These are phyloP conservation scores for Fusarium ambrosium DNA, from an alignment of 2,329 filamentous ascomycete genomes.

Conservation along the genomic window DNA sequence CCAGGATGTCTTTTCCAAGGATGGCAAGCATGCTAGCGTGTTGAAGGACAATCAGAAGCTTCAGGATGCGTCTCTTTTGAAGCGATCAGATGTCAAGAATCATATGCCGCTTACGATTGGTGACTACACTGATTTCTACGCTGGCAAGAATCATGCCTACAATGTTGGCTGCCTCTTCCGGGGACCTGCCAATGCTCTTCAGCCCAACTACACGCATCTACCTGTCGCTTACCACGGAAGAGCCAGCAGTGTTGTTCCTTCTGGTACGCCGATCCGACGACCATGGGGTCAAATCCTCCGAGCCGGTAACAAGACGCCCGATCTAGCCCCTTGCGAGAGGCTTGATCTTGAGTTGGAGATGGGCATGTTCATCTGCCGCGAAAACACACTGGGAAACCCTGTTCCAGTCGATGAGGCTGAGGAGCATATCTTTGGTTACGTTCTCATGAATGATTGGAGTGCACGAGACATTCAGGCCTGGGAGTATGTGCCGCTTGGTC, in stretches of 20 bases:
- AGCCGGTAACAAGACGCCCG: slow-evolving; percentile 59
- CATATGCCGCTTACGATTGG: slow-evolving; percentile 83
- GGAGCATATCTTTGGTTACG: slow-evolving; percentile 78
- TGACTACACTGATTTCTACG: slow-evolving; percentile 90
- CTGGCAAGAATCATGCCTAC: slow-evolving; percentile 82
- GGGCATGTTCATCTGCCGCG: slow-evolving; percentile 78
- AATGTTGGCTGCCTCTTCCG: slow-evolving; percentile 79
- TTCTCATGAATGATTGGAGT: slow-evolving; percentile 75
- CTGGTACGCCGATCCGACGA: slow-evolving; percentile 78
- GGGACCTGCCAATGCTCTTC: slow-evolving; percentile 78
- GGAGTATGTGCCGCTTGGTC: slow-evolving; percentile 73
- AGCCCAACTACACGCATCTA: slow-evolving; percentile 85
- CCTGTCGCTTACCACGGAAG: slow-evolving; percentile 87
- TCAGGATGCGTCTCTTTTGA: slow-evolving; percentile 47
- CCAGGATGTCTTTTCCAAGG: slow-evolving; percentile 68
- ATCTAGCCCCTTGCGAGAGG: slow-evolving; percentile 70
- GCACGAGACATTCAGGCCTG: slow-evolving; percentile 72
- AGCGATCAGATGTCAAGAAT: slow-evolving; percentile 65
- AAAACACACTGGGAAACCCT: slow-evolving; percentile 76
- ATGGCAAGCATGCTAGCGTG: slow-evolving; percentile 58
- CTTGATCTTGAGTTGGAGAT: slow-evolving; percentile 86
- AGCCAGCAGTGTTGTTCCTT: slow-evolving; percentile 80
- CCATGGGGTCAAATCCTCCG: slow-evolving; percentile 80
- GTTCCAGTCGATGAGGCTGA: slow-evolving; percentile 76
- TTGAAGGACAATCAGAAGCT: slow-evolving; percentile 55